Base-by-base conservation (phyloP, 2,329 filamentous ascomycete species). In the Aureobasidium sp. region DNA sequence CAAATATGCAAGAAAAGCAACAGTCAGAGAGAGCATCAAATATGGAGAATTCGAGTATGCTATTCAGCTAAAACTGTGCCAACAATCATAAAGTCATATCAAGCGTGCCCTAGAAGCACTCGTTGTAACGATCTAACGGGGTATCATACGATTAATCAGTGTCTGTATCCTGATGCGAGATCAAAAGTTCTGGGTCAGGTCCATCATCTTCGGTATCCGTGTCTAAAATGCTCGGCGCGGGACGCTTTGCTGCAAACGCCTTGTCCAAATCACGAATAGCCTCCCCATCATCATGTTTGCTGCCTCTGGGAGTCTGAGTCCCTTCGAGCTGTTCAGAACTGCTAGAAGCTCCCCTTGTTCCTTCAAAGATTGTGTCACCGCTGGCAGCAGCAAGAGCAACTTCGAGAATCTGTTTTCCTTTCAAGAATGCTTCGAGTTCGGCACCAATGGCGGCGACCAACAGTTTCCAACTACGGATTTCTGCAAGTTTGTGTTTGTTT, bases 401-500 rank as follows among this genome's bases (percentile, higher is more conserved):
- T 42, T 76, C 70, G n/a, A 90, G 74, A 45, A 90, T 77, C 3
- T 77, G 72, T 66, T 81, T 80, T 1, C 85, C 86, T 68, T 87
- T 82, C 36, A 76, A 76, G 64, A 89, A 86, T 2, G 87, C 86
- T 63, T 87, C 85, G 1, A 89, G 70, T 71, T 90, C 89, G 0
- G 89, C 89, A 0, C 88, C 87, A 37, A 93, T 85, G 12, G 88
- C 88, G 57, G 84, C 89, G 5, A 91, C 85, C 20, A 93, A 78
- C 17, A 92, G 75, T 62, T 87, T 91, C 89, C 89, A 93, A 17
- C 81, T 80, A 62, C 82, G 82, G 1, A 78, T 75, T 64, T 88
- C 83, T 0, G 86, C 86, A 2, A 80, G 70, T 1, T 78, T 75
- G 29, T 86, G 68, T 22, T 81, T 79, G 17, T 78, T 73, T 59